These are phyloP conservation scores for Vitis labrusca DNA, from an alignment of 164 flowering plant species.

Conservation along the genomic window DNA sequence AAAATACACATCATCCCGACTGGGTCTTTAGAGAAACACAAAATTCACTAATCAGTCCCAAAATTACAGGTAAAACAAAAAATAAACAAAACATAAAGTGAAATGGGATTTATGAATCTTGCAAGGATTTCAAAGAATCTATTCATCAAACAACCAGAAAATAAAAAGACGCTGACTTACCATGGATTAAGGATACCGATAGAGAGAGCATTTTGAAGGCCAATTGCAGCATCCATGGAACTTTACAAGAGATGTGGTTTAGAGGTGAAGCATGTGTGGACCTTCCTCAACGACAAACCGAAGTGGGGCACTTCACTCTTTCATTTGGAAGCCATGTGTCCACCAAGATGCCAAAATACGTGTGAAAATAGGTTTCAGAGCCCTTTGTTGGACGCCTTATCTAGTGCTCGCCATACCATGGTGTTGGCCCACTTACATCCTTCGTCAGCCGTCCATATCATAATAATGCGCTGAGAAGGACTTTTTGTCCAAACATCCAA, in stretches of 20 bases:
- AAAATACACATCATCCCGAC: not conserved
- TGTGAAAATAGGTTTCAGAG: too few relatives aligned
- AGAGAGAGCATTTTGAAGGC: not conserved
- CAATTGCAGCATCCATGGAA: not conserved
- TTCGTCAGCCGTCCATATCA: too few relatives aligned
- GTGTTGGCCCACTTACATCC: too few relatives aligned
- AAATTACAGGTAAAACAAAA: not conserved
- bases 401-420: too few relatives aligned
- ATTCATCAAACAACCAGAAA: not conserved
- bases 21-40: not conserved
- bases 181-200: not conserved
- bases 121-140: not conserved
- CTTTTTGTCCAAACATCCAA: too few relatives aligned
- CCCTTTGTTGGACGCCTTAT: too few relatives aligned
- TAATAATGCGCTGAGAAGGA: too few relatives aligned
- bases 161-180: not conserved
- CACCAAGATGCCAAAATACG: too few relatives aligned
- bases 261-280: conserved; percentile 21
- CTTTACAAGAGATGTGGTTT: not conserved
- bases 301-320: not conserved
- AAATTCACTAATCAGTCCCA: not conserved
- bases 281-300: conserved; percentile 10
- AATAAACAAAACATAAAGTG: not conserved
- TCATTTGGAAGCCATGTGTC: too few relatives aligned
- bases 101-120: not conserved